These are phyloP conservation scores for Pachysandra terminalis DNA, from an alignment of 164 flowering plant genomes.

Conservation along the genomic window DNA sequence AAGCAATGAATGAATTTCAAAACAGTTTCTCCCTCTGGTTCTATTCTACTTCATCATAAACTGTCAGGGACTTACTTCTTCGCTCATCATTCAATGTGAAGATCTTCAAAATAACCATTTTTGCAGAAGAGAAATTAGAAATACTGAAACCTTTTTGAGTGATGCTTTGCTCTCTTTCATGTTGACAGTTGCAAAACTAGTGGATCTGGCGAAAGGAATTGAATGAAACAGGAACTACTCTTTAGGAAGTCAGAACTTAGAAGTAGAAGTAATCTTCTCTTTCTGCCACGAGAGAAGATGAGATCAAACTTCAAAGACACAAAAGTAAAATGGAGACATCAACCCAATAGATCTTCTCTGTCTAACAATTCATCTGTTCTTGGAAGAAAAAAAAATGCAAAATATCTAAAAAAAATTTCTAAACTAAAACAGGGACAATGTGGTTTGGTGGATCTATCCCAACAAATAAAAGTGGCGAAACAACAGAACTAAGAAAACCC, in stretches of 20 bases:
- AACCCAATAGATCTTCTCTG: too few species aligned
- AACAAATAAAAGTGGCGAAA: not conserved
- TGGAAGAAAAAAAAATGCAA: too few species aligned
- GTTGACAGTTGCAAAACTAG: slow-evolving; percentile 10
- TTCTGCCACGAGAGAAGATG: too few species aligned
- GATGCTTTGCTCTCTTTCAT: slow-evolving; percentile 4
- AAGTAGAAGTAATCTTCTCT: too few species aligned
- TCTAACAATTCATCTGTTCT: too few species aligned
- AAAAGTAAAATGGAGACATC: too few species aligned
- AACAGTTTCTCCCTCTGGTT: not conserved
- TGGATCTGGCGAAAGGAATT: slow-evolving; percentile 21
- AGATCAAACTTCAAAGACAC: too few species aligned
- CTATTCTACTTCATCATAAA: not conserved
- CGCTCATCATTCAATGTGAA: not conserved
- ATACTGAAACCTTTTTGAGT: not conserved
- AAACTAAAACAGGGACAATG: not conserved
- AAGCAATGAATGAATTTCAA: too few species aligned
- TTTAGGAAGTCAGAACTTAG: too few species aligned
- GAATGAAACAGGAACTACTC: slow-evolving; percentile 43
- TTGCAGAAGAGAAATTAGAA: slow-evolving; percentile 2
- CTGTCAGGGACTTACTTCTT: not conserved
- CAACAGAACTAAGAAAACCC: too few species aligned
- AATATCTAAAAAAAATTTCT: too few species aligned
- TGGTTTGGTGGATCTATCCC: not conserved
- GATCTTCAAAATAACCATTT: slow-evolving; percentile 8